Conservation (phyloP, 2,329 filamentous ascomycete genomes). For the Fusarium duplospermum region DNA sequence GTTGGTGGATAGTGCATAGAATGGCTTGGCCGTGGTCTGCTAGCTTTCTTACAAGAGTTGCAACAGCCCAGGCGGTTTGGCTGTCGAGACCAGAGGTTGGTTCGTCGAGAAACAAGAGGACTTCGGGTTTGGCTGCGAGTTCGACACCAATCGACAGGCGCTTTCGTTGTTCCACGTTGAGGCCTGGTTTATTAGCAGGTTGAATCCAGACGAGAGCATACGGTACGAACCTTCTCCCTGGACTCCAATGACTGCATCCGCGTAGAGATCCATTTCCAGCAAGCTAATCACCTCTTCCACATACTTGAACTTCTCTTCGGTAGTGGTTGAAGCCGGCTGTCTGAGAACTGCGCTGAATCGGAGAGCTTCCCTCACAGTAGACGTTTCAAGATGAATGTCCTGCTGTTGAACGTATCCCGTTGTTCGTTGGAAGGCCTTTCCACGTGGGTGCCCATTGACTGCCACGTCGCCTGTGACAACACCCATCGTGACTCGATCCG, state of each 20-base stretch:
- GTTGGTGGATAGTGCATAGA: conserved; percentile 67
- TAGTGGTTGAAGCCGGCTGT: conserved; percentile 75
- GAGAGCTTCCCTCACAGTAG: conserved; percentile 83
- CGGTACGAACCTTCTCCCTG: conserved; percentile 59
- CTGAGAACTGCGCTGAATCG: conserved; percentile 84
- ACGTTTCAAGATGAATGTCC: conserved; percentile 72
- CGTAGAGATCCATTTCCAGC: conserved; percentile 71
- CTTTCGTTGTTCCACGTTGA: conserved; percentile 69
- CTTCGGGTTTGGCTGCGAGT: conserved; percentile 62
- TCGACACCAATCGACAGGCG: conserved; percentile 68
- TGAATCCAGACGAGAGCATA: neutral
- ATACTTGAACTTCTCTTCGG: conserved; percentile 80
- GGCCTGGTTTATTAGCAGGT: conserved; percentile 4
- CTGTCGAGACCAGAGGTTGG: conserved; percentile 69
- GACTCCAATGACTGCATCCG: conserved; percentile 70
- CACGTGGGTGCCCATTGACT: conserved; percentile 69
- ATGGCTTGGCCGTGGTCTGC: conserved; percentile 65
- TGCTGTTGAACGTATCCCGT: conserved; percentile 93
- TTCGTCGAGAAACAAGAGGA: conserved; percentile 69
- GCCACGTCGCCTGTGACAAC: conserved; percentile 85
- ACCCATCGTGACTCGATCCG: conserved; percentile 84
- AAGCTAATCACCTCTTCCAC: conserved; percentile 78
- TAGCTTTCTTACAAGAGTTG: conserved; percentile 68
- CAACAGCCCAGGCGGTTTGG: conserved; percentile 69
- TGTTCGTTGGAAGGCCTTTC: conserved; percentile 84